Evolutionary conservation across 768 basidiomycete species (phyloP), one percentile per base, ranked within the genome.

Genomic region (Suillus variegatus): DNA sequence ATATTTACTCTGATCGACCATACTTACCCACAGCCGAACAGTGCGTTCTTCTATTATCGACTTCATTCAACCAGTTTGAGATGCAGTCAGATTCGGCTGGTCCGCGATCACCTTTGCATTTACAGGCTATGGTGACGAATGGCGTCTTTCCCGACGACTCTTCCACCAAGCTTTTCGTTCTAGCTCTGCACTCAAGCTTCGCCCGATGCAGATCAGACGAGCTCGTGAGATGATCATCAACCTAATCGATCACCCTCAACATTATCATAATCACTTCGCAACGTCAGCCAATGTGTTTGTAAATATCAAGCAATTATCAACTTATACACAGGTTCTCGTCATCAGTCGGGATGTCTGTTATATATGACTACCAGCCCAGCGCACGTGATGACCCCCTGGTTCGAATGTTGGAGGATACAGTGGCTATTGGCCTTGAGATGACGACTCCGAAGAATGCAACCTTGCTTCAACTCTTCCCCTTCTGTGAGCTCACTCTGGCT

Each of bases 141-240:
- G 79, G 78, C 73, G 74, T 47, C 43, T 75, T 25, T 51, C 6
- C 22, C 22, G 49, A 16, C 22, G 49, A 51, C 49, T 51, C 13
- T 51, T 51, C 22, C 22, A 25, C 49, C 49, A 51, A 25, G 22
- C 49, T 25, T 51, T 51, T 22, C 49, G 49, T 16, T 13, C 49
- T 13, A 22, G 25, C n/a, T 49, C 47, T 22, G 47, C 22, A 22
- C n/a, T 49, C 12, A 49, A 49, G 6, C 13, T 49, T 13, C 47
- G 47, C 12, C 47, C 47, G 12, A 22, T 49, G 6, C n/a, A 22
- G n/a, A 13, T 49, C n/a, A 22, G 9, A 1, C 47, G 6, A 12
- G 47, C 47, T 49, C 47, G 47, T 49, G 47, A 49, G 12, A 22
- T 49, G 47, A 22, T 49, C 2, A 12, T 22, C 22, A 49, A 22